These are phyloP conservation scores for Chernovozyma aurita DNA, from an alignment of 1,139 yeast species.

Conservation along the genomic window DNA sequence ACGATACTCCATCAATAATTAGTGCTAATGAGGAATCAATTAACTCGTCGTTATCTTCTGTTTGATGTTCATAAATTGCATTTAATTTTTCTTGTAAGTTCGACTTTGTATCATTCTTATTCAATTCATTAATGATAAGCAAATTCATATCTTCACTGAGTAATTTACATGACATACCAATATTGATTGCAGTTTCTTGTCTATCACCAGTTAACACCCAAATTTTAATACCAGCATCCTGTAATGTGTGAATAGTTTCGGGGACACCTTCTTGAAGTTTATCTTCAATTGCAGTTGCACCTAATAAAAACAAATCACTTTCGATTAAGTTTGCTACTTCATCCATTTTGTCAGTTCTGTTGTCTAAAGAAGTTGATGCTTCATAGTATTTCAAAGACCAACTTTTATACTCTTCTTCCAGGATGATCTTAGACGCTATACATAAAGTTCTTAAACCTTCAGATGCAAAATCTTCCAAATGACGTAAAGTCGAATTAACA, in stretches of 20 bases:
- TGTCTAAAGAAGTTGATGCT: conserved; percentile 77
- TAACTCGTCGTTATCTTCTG: conserved; percentile 51
- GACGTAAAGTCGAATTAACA: conserved; percentile 76
- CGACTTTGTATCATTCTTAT: conserved; percentile 64
- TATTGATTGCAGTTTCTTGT: conserved; percentile 98
- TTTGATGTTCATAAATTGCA: conserved; percentile 68
- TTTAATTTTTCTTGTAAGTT: conserved; percentile 72
- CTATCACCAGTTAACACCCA: conserved; percentile 99
- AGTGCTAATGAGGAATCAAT: conserved; percentile 76
- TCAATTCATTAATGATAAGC: conserved; percentile 82
- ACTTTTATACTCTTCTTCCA: conserved; percentile 68
- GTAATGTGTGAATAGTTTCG: conserved; percentile 90
- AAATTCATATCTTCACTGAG: conserved; percentile 95
- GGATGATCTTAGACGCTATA: conserved; percentile 77
- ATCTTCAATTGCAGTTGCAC: conserved; percentile 98
- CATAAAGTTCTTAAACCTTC: conserved; percentile 95
- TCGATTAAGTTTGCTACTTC: conserved; percentile 73
- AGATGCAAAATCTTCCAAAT: conserved; percentile 93
- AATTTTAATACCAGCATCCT: conserved; percentile 91
- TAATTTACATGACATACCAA: conserved; percentile 95
- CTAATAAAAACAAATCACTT: conserved; percentile 69
- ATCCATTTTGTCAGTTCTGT: conserved; percentile 74
- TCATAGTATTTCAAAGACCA: conserved; percentile 66
- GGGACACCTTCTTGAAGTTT: conserved; percentile 98
- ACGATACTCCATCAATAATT: conserved; percentile 89